Conservation (phyloP, 306 rosid genomes). For the Astragalus membranaceus region DNA sequence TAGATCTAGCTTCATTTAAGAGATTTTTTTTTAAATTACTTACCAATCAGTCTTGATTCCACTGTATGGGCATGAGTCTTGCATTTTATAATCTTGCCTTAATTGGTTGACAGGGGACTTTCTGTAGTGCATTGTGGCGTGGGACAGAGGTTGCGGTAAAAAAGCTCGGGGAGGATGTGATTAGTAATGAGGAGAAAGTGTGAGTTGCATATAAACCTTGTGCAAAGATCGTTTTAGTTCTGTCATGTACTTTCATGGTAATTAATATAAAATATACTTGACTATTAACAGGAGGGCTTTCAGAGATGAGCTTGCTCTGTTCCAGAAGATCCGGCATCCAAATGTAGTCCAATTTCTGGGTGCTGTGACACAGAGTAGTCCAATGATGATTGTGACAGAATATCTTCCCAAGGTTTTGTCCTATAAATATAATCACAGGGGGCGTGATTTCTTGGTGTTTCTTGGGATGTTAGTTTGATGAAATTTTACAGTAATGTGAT, state of each 20-base stretch:
- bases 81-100: slow-evolving; percentile 4
- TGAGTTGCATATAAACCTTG: slow-evolving; percentile 33
- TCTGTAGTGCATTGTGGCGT: slow-evolving; percentile 77
- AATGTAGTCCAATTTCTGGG: slow-evolving; percentile 96
- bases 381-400: slow-evolving; percentile 98
- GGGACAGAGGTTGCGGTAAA: slow-evolving; percentile 94
- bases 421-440: background rate
- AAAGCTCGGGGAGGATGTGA: slow-evolving; percentile 64
- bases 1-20: background rate
- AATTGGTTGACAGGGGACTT: slow-evolving; percentile 63
- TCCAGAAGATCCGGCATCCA: slow-evolving; percentile 94
- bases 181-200: slow-evolving; percentile 77
- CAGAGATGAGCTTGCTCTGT: slow-evolving; percentile 81
- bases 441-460: slow-evolving; percentile 3
- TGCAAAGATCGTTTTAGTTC: background rate
- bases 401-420: slow-evolving; percentile 83
- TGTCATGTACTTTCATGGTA: background rate
- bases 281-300: slow-evolving; percentile 70
- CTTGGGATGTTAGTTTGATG: slow-evolving; percentile 8
- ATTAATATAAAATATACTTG: slow-evolving; percentile 19
- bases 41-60: background rate
- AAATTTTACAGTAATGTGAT: background rate
- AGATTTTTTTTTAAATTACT: background rate
- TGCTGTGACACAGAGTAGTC: slow-evolving; percentile 98
- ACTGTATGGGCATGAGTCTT: slow-evolving; percentile 8